Evolutionary conservation across 179 eudicot genomes (phyloP), one percentile per base, ranked within the genome.

Genomic region (Beta lomatogona): DNA sequence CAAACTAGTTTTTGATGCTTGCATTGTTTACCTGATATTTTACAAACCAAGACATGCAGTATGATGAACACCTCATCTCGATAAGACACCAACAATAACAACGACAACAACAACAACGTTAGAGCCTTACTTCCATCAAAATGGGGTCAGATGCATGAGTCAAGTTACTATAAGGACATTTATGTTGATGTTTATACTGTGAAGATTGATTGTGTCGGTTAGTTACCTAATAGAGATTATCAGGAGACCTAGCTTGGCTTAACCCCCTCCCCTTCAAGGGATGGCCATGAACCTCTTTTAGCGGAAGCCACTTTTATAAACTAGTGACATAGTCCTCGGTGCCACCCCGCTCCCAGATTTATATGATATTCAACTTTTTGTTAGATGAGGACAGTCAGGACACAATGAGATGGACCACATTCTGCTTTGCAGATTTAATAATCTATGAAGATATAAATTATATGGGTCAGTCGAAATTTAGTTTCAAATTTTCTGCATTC

Each of bases 401-500:
- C 44, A 53, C 44, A 53, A 52, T 53, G 76, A n/a, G 41, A 54
- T 53, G 16, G 15, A 18, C 22, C 21, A 71, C 75, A 67, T 71
- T 71, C n/a, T 21, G 54, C 58, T n/a, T 6, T 72, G 45, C 59
- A 53, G 15, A 25, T 25, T 72, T 36, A 36, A 36, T 36, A 36
- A 36, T 36, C 41, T 36, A 52, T 22, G 4, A 15, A 14, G 41
- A 41, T 44, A 11, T 54, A 11, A 22, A 0, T 21, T 9, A 13
- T 22, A 8, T 55, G 28, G 55, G 21, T 53, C 11, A 36, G 52
- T 76, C 22, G 1, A 15, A 53, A 54, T 52, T 41, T 14, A n/a
- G 60, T 73, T 52, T 36, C 48, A 71, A 28, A 52, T 31, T 79
- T 53, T 63, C n/a, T 36, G 46, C 54, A 72, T 77, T n/a, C 60